Evolutionary conservation across 2,329 filamentous ascomycete genomes (phyloP).

Genomic region (Zasmidium cellare): DNA sequence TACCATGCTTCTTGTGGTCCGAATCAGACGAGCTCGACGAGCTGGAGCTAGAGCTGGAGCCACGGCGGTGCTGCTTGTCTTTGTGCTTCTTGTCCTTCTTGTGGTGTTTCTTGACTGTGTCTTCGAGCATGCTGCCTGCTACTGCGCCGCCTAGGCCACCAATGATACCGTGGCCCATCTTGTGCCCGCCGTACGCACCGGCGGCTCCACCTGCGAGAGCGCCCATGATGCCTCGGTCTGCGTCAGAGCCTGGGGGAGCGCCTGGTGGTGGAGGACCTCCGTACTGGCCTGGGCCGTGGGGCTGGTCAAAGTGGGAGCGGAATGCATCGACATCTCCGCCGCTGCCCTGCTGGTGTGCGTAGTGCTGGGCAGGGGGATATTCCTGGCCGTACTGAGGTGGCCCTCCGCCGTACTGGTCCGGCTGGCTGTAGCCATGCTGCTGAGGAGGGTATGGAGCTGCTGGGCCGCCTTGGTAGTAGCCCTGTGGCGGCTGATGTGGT

Average conservation of each 20-base stretch:
- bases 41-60: conserved; percentile 7
- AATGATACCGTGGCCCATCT: conserved; percentile 58
- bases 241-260: conserved; percentile 35
- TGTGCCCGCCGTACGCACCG: conserved; percentile 57
- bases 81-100: conserved; percentile 40
- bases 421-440: conserved; percentile 20
- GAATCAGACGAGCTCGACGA: conserved; percentile 24
- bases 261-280: conserved; percentile 9
- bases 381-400: conserved; percentile 12
- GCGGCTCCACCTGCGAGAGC: conserved; percentile 58
- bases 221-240: conserved; percentile 57
- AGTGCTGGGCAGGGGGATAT: conserved; percentile 15
- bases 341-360: conserved; percentile 23
- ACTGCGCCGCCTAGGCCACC: conserved; percentile 60
- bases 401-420: conserved; percentile 13
- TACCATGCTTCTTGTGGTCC: conserved; percentile 17
- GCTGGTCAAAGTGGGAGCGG: conserved; percentile 21
- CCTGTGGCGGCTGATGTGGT: conserved; percentile 8
- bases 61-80: conserved; percentile 23
- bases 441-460: conserved; percentile 16
- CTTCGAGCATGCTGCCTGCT: conserved; percentile 55
- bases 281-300: conserved; percentile 10
- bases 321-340: conserved; percentile 21
- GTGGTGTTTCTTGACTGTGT: conserved; percentile 50
- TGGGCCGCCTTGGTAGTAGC: conserved; percentile 13